These are phyloP conservation scores for Staphylotrichum longicolle DNA, from an alignment of 495 filamentous ascomycete species.

Conservation along the genomic window DNA sequence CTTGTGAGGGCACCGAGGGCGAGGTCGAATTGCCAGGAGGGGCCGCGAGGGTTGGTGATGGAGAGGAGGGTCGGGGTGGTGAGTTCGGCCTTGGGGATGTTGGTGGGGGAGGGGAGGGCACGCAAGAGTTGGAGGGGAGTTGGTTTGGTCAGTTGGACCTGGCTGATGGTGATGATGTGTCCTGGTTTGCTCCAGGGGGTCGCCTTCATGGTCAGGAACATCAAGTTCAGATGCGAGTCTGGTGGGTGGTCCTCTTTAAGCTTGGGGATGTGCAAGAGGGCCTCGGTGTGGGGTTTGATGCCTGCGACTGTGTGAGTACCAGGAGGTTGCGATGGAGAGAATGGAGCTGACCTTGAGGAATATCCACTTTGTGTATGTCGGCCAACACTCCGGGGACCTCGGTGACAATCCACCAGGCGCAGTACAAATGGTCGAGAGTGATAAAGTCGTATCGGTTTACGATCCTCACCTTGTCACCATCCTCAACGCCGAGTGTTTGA, in stretches of 20 bases:
- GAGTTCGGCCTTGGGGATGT: not conserved
- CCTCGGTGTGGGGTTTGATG: conserved; percentile 38
- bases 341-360: conserved; percentile 36
- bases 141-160: conserved; percentile 43
- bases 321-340: not conserved
- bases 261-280: conserved; percentile 30
- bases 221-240: conserved; percentile 46
- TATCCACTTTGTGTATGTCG: conserved; percentile 30
- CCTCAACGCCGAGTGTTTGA: conserved; percentile 38
- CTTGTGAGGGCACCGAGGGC: conserved; percentile 39
- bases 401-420: conserved; percentile 45
- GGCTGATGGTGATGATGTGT: conserved; percentile 52
- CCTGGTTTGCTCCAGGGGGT: conserved; percentile 48
- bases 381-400: conserved; percentile 30
- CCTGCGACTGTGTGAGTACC: conserved; percentile 27
- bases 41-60: conserved; percentile 31
- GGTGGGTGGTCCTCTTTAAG: conserved; percentile 21
- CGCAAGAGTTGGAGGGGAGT: conserved; percentile 13
- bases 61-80: conserved; percentile 20
- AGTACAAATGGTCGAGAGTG: conserved; percentile 49
- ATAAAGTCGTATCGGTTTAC: conserved; percentile 56
- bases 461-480: conserved; percentile 41
- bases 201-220: conserved; percentile 40
- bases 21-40: conserved; percentile 45
- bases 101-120: not conserved